Percentiles rank a stretch among this genome's conserved stretches.
Conservation (phyloP, 257 asterid genomes). For the Solanum okadae region DNA sequence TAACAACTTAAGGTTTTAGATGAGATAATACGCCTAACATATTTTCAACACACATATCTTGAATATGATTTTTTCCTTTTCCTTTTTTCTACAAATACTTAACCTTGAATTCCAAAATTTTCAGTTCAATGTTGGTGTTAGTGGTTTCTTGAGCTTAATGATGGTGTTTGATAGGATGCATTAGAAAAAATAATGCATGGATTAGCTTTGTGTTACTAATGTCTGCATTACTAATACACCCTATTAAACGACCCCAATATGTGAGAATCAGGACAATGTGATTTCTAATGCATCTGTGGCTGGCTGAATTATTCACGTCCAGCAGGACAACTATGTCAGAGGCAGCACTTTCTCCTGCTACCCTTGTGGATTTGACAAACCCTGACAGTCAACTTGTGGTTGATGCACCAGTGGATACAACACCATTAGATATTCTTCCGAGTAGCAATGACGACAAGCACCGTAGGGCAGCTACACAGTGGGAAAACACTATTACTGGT, state of each 20-base stretch:
- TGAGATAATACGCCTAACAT: not conserved
- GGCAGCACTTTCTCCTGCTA: constrained; percentile 45
- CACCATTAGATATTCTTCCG: constrained; percentile 25
- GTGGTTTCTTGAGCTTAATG: not conserved
- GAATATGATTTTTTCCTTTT: not conserved
- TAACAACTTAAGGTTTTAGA: not conserved
- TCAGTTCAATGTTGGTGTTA: not conserved
- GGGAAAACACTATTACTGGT: constrained; percentile 96
- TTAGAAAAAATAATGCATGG: not conserved
- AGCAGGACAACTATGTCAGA: constrained; percentile 78
- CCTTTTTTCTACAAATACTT: not conserved
- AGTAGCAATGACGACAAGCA: constrained; percentile 52
- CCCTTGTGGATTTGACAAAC: constrained; percentile 49
- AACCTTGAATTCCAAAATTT: not conserved
- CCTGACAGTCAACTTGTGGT: constrained; percentile 47
- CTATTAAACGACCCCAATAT: not conserved
- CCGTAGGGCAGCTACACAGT: constrained; percentile 79
- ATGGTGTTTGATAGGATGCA: not conserved
- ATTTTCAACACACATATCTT: not conserved
- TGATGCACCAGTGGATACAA: constrained; percentile 49
- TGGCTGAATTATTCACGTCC: constrained; percentile 42
- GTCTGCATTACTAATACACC: not conserved
- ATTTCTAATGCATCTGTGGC: not conserved
- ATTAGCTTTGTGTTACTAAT: not conserved
- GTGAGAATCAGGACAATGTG: not conserved